phyloP scores from a whole-genome alignment of 2,329 filamentous ascomycete species.

The Talaromyces rugulosus region DNA sequence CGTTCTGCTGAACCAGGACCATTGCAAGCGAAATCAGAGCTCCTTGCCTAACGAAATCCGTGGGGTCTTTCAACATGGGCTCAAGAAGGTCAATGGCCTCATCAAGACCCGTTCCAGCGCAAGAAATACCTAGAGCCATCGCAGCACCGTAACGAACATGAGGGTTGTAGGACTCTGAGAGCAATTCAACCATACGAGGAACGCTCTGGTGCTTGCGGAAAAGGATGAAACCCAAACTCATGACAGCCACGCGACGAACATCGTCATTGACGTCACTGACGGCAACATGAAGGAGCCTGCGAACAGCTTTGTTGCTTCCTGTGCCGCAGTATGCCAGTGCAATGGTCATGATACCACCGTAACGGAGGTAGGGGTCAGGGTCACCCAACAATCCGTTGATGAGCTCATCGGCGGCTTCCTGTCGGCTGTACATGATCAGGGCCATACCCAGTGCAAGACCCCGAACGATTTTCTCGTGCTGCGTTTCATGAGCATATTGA shows the following conservation, averaged over 20 bases:
- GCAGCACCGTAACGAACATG: conserved; percentile 97
- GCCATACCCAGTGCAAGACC: conserved; percentile 96
- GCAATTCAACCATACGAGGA: conserved; percentile 95
- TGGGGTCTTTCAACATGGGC: conserved; percentile 99
- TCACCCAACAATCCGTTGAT: conserved; percentile 92
- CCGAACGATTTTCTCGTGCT: conserved; percentile 97
- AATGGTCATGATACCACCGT: conserved; percentile 98
- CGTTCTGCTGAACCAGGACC: conserved; percentile 99
- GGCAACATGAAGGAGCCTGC: conserved; percentile 89
- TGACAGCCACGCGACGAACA: conserved; percentile 90
- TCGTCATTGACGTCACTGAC: conserved; percentile 98
- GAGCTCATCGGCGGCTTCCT: conserved; percentile 90
- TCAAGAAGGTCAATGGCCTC: conserved; percentile 96
- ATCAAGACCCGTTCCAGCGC: conserved; percentile 89
- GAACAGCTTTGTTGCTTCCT: conserved; percentile 96
- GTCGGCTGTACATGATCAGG: conserved; percentile 94
- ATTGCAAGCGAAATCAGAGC: conserved; percentile 90
- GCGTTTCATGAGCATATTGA: conserved; percentile 93
- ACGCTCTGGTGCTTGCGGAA: conserved; percentile 97
- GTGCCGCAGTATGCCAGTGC: conserved; percentile 96
- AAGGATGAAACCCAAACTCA: conserved; percentile 96
- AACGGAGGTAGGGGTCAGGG: conserved; percentile 86
- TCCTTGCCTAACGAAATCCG: conserved; percentile 96
- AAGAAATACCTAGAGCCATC: conserved; percentile 97
- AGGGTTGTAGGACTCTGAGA: conserved; percentile 98